phyloP scores from a whole-genome alignment of 2,329 filamentous ascomycete species.

The Verruconis gallopava region DNA sequence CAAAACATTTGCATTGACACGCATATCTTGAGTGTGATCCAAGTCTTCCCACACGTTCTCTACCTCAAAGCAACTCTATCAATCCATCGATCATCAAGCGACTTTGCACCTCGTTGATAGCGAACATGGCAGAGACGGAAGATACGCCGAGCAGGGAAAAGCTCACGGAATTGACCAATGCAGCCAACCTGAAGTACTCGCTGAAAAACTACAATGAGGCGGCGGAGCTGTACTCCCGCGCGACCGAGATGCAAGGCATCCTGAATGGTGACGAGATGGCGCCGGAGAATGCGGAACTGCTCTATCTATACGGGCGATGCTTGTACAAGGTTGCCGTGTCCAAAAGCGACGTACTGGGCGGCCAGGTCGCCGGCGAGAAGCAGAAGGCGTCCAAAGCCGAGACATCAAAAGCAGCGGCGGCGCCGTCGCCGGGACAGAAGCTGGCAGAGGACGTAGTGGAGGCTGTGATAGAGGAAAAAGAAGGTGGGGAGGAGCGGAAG shows the following conservation, averaged over 20 bases:
- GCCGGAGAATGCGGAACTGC: conserved; percentile 79
- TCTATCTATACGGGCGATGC: conserved; percentile 88
- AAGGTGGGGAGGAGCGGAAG: conserved; percentile 25
- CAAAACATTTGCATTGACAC: too few species aligned
- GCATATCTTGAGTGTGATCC: too few species aligned
- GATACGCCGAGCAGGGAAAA: conserved; percentile 33
- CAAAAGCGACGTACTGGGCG: conserved; percentile 89
- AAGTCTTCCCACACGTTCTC: too few species aligned
- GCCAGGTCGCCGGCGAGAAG: conserved; percentile 52
- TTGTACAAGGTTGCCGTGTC: conserved; percentile 87
- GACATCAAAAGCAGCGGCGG: conserved; percentile 20
- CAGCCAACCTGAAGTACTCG: conserved; percentile 72
- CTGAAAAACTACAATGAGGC: conserved; percentile 81
- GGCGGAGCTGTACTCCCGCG: conserved; percentile 75
- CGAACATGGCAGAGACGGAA: conserved; percentile 11
- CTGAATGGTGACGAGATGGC: conserved; percentile 78
- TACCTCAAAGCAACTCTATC: too few species aligned
- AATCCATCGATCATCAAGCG: neutral
- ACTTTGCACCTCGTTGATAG: too few species aligned
- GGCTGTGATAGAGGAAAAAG: conserved; percentile 31
- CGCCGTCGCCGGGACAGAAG: conserved; percentile 23
- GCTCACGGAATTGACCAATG: conserved; percentile 64
- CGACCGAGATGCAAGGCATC: conserved; percentile 78
- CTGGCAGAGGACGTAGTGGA: conserved; percentile 28
- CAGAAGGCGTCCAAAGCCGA: conserved; percentile 31